A percentile compares a stretch with the other conserved stretches of the same genome.
Conservation (phyloP, 1,284 basidiomycete species). For the Cryptococcus hybrid region DNA sequence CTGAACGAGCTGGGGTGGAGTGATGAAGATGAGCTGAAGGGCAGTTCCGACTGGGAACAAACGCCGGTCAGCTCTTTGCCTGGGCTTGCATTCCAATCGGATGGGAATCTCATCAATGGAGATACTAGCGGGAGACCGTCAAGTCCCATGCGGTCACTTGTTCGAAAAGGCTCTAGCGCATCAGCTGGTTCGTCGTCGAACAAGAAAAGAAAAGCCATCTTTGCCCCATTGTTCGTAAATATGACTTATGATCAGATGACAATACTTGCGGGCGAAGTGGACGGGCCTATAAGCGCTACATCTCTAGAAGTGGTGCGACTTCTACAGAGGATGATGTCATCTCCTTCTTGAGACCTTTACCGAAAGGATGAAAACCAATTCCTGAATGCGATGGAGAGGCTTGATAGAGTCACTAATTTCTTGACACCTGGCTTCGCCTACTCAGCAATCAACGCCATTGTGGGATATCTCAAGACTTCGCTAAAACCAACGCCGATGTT, state of each 20-base stretch:
- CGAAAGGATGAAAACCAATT: conserved; percentile 60
- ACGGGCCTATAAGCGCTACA: conserved; percentile 58
- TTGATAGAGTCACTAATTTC: conserved; percentile 55
- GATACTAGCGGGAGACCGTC: background rate
- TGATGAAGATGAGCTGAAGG: conserved; percentile 26
- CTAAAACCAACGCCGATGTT: conserved; percentile 52
- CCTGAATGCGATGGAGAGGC: conserved; percentile 55
- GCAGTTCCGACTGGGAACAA: conserved; percentile 34
- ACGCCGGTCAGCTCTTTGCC: conserved; percentile 35
- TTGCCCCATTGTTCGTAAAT: conserved; percentile 29
- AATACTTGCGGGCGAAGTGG: conserved; percentile 56
- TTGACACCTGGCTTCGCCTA: conserved; percentile 67
- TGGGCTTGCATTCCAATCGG: conserved; percentile 14
- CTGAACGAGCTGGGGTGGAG: conserved; percentile 46
- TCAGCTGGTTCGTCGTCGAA: conserved; percentile 15
- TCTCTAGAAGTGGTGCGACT: conserved; percentile 63
- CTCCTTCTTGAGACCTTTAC: conserved; percentile 63
- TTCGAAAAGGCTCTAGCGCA: conserved; percentile 17
- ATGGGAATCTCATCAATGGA: conserved; percentile 2
- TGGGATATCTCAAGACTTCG: conserved; percentile 64
- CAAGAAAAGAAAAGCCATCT: conserved; percentile 24
- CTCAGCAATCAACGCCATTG: conserved; percentile 65
- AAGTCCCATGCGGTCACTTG: conserved; percentile 17
- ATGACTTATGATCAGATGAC: conserved; percentile 31
- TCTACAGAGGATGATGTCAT: conserved; percentile 72